These are phyloP conservation scores for Phellopilus nigrolimitatus DNA, from an alignment of 1,284 basidiomycete genomes.

Conservation along the genomic window DNA sequence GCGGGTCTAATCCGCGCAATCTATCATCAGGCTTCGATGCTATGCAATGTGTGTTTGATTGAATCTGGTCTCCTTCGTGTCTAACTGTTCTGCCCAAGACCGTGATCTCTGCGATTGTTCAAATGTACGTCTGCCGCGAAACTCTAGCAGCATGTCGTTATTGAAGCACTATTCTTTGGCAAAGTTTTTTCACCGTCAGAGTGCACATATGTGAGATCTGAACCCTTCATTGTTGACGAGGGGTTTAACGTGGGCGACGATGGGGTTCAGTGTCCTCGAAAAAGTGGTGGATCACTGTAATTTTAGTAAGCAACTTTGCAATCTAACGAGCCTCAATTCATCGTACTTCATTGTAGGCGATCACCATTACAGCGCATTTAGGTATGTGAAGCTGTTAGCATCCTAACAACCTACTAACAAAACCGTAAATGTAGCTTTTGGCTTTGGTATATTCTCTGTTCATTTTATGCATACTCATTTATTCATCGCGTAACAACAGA, in stretches of 20 bases:
- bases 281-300: slow-evolving; percentile 15
- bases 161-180: neutral
- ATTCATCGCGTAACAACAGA: too few relatives aligned
- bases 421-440: slow-evolving; percentile 9
- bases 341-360: neutral
- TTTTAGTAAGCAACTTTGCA: slow-evolving; percentile 9
- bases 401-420: neutral
- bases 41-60: slow-evolving; percentile 10
- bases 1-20: neutral
- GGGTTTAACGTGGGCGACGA: neutral
- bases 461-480: too few relatives aligned
- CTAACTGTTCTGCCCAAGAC: neutral
- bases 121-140: slow-evolving; percentile 6
- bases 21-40: slow-evolving; percentile 4
- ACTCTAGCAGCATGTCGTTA: neutral
- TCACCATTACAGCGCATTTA: slow-evolving; percentile 16
- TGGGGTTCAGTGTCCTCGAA: slow-evolving; percentile 2
- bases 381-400: neutral
- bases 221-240: neutral
- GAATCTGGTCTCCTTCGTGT: neutral
- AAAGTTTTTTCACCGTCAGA: slow-evolving; percentile 14
- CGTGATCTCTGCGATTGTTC: slow-evolving; percentile 12
- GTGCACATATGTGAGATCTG: slow-evolving; percentile 12
- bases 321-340: neutral
- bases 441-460: slow-evolving; percentile 14